Evolutionary conservation across 495 filamentous ascomycete species (phyloP), one percentile per base, ranked within the genome.

Genomic region (Trypethelium eluteriae): DNA sequence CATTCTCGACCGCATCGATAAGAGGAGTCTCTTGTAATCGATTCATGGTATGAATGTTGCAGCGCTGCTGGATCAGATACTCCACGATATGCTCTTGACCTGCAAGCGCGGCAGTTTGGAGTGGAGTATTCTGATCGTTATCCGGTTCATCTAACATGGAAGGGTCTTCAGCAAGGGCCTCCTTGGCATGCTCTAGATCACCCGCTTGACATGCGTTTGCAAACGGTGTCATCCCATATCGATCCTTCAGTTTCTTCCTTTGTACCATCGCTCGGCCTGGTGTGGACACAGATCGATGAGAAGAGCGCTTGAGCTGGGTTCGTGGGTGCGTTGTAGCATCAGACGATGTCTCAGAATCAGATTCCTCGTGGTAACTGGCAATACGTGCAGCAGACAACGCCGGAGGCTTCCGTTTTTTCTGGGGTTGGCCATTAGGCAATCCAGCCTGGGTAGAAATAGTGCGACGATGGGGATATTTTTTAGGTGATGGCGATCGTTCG

Each of bases 1-100:
- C 89, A 72, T 98, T 98, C 70, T 97, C 93, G 38, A 96, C 89
- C 0, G 94, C 94, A 80, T 98, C 94, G 50, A 98, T 89, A 39
- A 98, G 81, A 25, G 94, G 95, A 0, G 94, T 96, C 69, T 98
- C 94, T 73, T 88, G 89, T 71, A 96, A 90, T 62, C 92, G 89
- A 72, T 90, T 91, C 62, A 83, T 80, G 62, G 83, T 84, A 69
- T 96, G 88, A 14, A 91, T 84, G 64, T 91, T 87, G 76, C 92
- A 96, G 36, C 91, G 90, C 63, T 88, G 85, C 6, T 88, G 82
- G 65, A 98, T 81, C 11, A 98, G 81, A 57, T 91, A 82, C 73
- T 90, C 84, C 25, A 94, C 94, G 65, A 97, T 89, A 46, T 91
- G 85, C 5, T 83, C 84, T 72, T 86, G 86, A 7, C 94, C 94